Percentiles rank a stretch among this genome's conserved stretches.
phyloP scores from a whole-genome alignment of 768 basidiomycete species.

The Boletus bicolor region DNA sequence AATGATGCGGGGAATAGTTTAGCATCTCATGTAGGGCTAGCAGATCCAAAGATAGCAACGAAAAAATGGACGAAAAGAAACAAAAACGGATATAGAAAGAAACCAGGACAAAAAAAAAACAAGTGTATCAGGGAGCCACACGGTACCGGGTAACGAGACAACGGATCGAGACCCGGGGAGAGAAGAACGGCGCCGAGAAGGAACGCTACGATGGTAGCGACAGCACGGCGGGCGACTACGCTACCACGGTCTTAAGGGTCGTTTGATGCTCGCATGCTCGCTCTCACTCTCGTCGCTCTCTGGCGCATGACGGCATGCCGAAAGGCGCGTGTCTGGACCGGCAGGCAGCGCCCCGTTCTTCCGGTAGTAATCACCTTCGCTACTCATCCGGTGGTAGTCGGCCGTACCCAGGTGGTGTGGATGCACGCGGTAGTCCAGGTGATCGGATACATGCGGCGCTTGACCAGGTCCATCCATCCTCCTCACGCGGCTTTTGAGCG shows the following conservation, averaged over 20 bases:
- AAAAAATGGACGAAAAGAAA: neutral
- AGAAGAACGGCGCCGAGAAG: neutral
- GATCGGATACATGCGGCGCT: slow-evolving; percentile 8
- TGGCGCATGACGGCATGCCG: slow-evolving; percentile 25
- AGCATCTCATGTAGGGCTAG: slow-evolving; percentile 2
- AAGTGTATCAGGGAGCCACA: neutral
- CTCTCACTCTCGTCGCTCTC: slow-evolving; percentile 38
- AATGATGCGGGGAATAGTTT: slow-evolving; percentile 17
- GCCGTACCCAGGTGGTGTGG: slow-evolving; percentile 1
- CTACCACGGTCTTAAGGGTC: slow-evolving; percentile 50
- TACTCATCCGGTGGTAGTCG: slow-evolving; percentile 13
- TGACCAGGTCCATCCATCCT: slow-evolving; percentile 11
- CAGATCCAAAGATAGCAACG: slow-evolving; percentile 9
- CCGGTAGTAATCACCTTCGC: slow-evolving; percentile 8
- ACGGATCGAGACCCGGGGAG: neutral
- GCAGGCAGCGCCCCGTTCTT: slow-evolving; percentile 18
- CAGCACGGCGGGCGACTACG: neutral
- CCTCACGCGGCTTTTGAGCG: slow-evolving; percentile 14
- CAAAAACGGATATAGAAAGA: neutral
- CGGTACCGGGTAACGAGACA: neutral
- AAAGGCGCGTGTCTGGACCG: slow-evolving; percentile 22
- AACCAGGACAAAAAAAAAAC: neutral
- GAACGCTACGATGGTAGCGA: neutral
- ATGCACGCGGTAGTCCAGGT: slow-evolving; percentile 14
- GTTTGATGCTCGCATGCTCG: slow-evolving; percentile 28